Conservation (phyloP, 2,329 filamentous ascomycete species). For the Phyllosticta citrichinensis region DNA sequence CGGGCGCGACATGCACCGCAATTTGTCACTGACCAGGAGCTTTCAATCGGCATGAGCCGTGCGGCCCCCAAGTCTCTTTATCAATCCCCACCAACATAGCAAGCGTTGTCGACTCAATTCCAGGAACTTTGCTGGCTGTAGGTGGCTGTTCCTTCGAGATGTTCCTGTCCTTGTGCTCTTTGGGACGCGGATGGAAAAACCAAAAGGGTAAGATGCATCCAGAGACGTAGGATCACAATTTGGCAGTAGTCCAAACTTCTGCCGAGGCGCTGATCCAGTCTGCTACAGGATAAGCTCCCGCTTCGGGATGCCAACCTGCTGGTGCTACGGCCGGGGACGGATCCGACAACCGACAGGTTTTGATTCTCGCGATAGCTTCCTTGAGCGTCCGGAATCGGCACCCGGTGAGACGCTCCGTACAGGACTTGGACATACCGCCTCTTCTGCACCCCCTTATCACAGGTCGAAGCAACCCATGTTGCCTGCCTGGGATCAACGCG, state of each 20-base stretch:
- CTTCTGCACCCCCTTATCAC: not conserved
- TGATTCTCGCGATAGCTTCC: not conserved
- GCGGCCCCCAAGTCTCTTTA: too few species aligned
- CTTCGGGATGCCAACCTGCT: not conserved
- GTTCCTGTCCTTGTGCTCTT: not conserved
- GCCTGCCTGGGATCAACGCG: not conserved
- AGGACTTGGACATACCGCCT: not conserved
- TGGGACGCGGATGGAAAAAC: not conserved
- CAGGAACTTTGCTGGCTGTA: too few species aligned
- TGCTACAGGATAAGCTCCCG: not conserved
- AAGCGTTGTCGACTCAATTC: too few species aligned
- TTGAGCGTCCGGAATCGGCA: not conserved
- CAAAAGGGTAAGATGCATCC: not conserved
- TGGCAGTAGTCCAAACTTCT: not conserved
- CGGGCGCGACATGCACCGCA: not conserved
- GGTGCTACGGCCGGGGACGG: not conserved
- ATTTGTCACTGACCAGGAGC: too few species aligned
- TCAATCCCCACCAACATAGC: too few species aligned
- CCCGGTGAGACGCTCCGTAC: not conserved
- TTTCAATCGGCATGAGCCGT: too few species aligned
- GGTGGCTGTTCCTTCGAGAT: too few species aligned
- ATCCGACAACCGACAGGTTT: not conserved
- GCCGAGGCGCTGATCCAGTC: not conserved
- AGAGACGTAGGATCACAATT: not conserved
- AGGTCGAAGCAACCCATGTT: not conserved